Evolutionary conservation across 2,329 filamentous ascomycete species (phyloP).

Genomic region (Hymenoscyphus scutula): DNA sequence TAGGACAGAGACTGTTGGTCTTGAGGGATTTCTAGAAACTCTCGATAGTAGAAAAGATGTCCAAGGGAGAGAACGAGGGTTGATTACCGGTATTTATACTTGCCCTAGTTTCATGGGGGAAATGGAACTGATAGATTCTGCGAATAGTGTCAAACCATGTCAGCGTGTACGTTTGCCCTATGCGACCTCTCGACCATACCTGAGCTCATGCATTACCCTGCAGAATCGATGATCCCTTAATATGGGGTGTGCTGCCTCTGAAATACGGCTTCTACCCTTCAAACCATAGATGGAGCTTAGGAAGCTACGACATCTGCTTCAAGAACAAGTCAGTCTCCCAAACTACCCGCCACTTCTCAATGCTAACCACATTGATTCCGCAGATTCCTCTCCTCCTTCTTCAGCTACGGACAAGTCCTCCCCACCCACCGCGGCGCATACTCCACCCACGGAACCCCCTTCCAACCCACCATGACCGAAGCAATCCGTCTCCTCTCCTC

Average conservation of each 20-base stretch:
- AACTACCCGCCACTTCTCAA: background rate
- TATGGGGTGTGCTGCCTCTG: conserved; percentile 86
- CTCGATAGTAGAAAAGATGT: conserved; percentile 71
- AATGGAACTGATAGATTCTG: conserved; percentile 10
- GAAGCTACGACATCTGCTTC: conserved; percentile 94
- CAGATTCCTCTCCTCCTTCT: conserved; percentile 73
- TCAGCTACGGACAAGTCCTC: conserved; percentile 83
- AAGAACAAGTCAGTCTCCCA: conserved; percentile 66
- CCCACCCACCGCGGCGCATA: conserved; percentile 81
- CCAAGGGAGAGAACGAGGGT: conserved; percentile 65
- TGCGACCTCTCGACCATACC: background rate
- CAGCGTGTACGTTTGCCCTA: conserved; percentile 67
- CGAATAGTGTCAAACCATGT: conserved; percentile 78
- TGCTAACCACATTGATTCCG: conserved; percentile 8
- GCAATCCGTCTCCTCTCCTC: conserved; percentile 78
- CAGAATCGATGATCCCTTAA: conserved; percentile 89
- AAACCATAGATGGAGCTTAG: conserved; percentile 84
- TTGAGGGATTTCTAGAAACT: conserved; percentile 71
- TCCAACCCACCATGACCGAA: conserved; percentile 85
- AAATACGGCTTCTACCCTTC: conserved; percentile 67
- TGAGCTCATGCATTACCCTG: conserved; percentile 20
- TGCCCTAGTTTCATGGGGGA: too few relatives aligned
- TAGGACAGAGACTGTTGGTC: conserved; percentile 70
- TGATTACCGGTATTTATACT: conserved; percentile 68
- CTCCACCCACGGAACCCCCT: conserved; percentile 73